Percentiles rank a stretch among this genome's conserved stretches.
phyloP scores from a whole-genome alignment of 2,329 filamentous ascomycete species.

The Cladosporium cucumerinum region DNA sequence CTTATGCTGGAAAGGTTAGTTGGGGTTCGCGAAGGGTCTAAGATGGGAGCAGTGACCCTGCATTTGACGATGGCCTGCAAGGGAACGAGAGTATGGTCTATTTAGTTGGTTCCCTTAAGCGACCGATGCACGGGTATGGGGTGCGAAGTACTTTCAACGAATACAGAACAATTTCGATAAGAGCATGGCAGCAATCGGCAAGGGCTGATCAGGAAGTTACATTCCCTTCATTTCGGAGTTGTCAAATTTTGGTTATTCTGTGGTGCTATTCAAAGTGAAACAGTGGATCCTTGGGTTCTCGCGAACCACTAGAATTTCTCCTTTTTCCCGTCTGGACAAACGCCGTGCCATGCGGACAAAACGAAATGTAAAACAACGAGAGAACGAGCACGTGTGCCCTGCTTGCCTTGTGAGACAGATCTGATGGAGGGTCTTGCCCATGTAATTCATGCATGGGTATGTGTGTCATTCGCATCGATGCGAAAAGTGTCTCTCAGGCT shows the following conservation, averaged over 20 bases:
- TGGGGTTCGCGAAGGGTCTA: neutral
- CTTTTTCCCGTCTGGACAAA: neutral
- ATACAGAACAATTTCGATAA: neutral
- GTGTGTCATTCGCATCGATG: neutral
- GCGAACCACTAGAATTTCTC: neutral
- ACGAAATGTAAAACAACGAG: neutral
- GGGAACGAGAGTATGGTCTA: neutral
- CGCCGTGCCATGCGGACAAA: neutral
- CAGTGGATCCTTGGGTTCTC: neutral
- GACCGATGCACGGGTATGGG: too few relatives aligned
- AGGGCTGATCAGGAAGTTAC: neutral
- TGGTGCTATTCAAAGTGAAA: slow-evolving; percentile 4
- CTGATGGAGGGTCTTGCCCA: neutral
- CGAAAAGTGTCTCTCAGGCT: neutral
- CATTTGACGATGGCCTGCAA: neutral
- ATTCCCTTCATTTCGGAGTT: neutral
- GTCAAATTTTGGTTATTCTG: neutral
- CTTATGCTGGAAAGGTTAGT: neutral
- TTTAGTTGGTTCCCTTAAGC: too few relatives aligned
- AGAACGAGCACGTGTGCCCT: neutral
- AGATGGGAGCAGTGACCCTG: neutral
- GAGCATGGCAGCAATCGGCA: neutral
- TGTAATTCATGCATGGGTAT: neutral
- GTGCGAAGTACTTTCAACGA: too few relatives aligned
- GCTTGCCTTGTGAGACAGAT: neutral